These are phyloP conservation scores for Thymus mandschuricus DNA, from an alignment of 257 asterid genomes.

Conservation along the genomic window DNA sequence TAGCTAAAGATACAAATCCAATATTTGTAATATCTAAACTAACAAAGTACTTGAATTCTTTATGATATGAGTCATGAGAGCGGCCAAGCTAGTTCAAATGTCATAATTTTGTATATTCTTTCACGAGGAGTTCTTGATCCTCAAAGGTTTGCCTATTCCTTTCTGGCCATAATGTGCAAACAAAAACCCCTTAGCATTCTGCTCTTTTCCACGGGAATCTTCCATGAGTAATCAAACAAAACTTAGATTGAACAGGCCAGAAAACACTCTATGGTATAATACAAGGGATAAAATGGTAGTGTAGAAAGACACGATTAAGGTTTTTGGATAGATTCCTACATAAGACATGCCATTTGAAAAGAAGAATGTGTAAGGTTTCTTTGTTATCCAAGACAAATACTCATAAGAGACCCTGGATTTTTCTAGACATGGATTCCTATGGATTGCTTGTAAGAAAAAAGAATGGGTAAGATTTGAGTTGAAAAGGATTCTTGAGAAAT, in stretches of 20 bases:
- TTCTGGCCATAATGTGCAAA: background rate
- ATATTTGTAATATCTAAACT: background rate
- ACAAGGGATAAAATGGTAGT: background rate
- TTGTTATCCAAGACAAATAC: background rate
- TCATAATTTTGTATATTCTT: background rate
- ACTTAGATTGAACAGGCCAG: background rate
- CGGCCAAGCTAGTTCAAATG: background rate
- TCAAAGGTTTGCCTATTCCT: background rate
- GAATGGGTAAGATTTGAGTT: background rate
- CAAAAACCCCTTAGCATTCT: background rate
- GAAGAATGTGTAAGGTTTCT: background rate
- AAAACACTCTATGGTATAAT: constrained; percentile 1
- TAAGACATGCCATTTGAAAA: background rate
- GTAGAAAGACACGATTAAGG: background rate
- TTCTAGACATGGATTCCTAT: background rate
- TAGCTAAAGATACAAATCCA: constrained; percentile 9
- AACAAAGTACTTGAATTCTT: background rate
- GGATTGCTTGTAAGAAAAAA: background rate
- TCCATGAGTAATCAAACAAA: constrained; percentile 1
- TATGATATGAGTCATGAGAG: background rate
- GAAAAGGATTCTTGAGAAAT: background rate
- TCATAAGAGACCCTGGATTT: background rate
- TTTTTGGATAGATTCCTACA: background rate
- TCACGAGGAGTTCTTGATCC: background rate
- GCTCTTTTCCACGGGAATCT: background rate